Base-by-base conservation (phyloP, 2,329 filamentous ascomycete genomes). In the Leptoxyphium fumago region DNA sequence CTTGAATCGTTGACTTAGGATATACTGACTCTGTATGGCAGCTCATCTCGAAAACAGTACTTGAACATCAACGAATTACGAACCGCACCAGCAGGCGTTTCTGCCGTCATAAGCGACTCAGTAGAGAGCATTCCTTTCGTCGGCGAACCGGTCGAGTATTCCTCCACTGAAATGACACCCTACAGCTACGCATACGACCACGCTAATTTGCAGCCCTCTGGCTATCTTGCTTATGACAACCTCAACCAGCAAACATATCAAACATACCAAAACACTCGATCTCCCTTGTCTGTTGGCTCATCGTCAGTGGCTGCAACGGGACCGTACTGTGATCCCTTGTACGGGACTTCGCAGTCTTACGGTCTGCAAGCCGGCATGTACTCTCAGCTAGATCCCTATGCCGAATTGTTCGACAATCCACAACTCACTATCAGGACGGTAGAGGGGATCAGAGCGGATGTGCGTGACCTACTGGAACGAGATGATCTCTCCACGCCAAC, bases 241-340 rank as follows among this genome's bases (percentile, higher is more conserved):
- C 21, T 26, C 21, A 26, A 26, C 21, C 21, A 26, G 7, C 21
- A 26, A 26, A 26, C 21, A 26, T 26, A 26, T 7, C 21, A 26
- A 26, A 26, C 21, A 26, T 26, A 26, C 21, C 21, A 26, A 26
- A 13, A 36, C 3, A 44, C 49, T 6, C 32, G 46, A 28, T 52
- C 49, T 7, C 52, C 51, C 26, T 38, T 47, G 5, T 54, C 49
- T 29, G 47, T 45, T 11, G 49, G 47, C 13, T 48, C 51, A n/a
- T 50, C 49, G 10, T 47, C 41, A 10, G 40, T 38, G 13, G 15
- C 15, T 13, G 32, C 32, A 15, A 13, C 11, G 11, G 15, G 11
- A 15, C 32, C 32, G 9, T 36, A 13, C 32, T 15, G 11, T 9
- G 15, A 36, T 36, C 32, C 32, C 15, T 9, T 15, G 5, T 15